Evolutionary conservation across 1,284 basidiomycete species (phyloP).

Genomic region (Apiotrichum gamsii): DNA sequence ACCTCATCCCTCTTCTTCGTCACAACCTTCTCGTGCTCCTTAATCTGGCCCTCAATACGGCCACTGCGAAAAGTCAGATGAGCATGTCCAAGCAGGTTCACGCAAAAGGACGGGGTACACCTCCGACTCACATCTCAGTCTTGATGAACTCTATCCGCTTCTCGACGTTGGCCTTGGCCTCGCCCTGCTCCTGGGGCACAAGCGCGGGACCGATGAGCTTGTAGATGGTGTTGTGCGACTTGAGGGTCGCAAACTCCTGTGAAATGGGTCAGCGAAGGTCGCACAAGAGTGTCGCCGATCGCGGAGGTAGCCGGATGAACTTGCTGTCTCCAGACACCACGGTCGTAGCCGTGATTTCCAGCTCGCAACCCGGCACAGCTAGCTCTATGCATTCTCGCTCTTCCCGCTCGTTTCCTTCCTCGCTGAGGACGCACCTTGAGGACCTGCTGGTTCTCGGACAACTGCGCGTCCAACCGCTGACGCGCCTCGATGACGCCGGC

Average conservation of each 20-base stretch:
- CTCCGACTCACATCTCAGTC: conserved; percentile 69
- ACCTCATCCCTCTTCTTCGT: conserved; percentile 78
- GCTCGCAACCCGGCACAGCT: too few relatives aligned
- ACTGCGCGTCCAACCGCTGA: conserved; percentile 78
- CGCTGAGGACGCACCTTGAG: conserved; percentile 69
- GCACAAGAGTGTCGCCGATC: too few relatives aligned
- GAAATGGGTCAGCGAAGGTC: too few relatives aligned
- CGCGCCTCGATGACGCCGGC: conserved; percentile 66
- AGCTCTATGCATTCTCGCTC: too few relatives aligned
- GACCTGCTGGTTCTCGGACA: conserved; percentile 86
- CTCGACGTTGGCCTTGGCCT: conserved; percentile 84
- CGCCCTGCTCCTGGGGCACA: conserved; percentile 79
- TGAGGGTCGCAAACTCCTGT: conserved; percentile 82
- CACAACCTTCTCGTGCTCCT: conserved; percentile 64
- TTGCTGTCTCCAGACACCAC: too few relatives aligned
- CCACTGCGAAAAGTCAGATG: too few relatives aligned
- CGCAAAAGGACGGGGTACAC: background rate
- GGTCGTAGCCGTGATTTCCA: too few relatives aligned
- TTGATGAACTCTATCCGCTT: conserved; percentile 87
- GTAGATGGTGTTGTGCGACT: conserved; percentile 73
- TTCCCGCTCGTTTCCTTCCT: too few relatives aligned
- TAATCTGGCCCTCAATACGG: conserved; percentile 70
- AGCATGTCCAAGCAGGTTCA: too few relatives aligned
- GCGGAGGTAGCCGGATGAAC: too few relatives aligned
- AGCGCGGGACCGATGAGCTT: conserved; percentile 90